A percentile compares a stretch with the other conserved stretches of the same genome.
These are phyloP conservation scores for Nissolia schottii DNA, from an alignment of 306 rosid genomes.

Conservation along the genomic window DNA sequence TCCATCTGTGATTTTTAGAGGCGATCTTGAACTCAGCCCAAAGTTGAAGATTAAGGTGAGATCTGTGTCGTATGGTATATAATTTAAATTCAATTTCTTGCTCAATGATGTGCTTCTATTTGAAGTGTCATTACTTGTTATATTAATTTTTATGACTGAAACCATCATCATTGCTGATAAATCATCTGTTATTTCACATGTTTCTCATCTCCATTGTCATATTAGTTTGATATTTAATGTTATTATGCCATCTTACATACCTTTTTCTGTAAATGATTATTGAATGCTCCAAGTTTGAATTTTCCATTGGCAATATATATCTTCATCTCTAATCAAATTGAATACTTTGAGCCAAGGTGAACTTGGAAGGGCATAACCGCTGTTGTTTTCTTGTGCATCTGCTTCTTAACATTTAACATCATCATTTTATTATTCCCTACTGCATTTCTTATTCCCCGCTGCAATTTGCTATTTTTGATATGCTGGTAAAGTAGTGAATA, in stretches of 20 bases:
- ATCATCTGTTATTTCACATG: not conserved
- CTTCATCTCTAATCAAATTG: not conserved
- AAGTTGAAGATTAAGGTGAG: conserved; percentile 76
- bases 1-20: conserved; percentile 69
- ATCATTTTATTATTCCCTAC: conserved; percentile 6
- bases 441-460: not conserved
- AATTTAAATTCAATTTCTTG: not conserved
- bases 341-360: no score
- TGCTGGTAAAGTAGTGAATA: no score
- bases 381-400: not conserved
- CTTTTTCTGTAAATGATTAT: not conserved
- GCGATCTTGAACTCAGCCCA: conserved; percentile 77
- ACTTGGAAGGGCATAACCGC: not conserved
- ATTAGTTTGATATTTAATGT: not conserved
- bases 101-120: not conserved
- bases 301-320: no score
- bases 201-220: not conserved
- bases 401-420: not conserved
- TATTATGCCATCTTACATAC: not conserved
- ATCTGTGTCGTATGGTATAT: conserved; percentile 7
- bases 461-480: no score
- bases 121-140: not conserved
- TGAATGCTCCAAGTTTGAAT: no score
- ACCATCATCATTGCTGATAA: not conserved
- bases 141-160: not conserved